Evolutionary conservation across 805 yeast genomes (phyloP).

Genomic region (Candida parachauliodes): DNA sequence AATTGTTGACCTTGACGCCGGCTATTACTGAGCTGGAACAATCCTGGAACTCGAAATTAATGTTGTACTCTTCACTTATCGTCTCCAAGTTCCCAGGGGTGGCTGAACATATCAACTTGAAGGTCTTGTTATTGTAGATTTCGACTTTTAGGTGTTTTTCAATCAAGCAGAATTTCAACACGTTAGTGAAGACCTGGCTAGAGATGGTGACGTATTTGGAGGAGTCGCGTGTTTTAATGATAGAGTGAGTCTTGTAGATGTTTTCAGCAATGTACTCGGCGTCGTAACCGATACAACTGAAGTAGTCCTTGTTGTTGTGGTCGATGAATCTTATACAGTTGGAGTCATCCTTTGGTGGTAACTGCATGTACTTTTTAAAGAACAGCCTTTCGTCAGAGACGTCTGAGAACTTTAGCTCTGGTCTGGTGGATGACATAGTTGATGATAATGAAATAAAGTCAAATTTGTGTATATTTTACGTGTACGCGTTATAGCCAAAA

Average conservation of each 20-base stretch:
- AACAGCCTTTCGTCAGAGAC: slow-evolving; percentile 40
- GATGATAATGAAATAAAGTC: background rate
- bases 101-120: slow-evolving; percentile 58
- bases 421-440: slow-evolving; percentile 14
- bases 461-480: too few relatives aligned
- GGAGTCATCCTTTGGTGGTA: slow-evolving; percentile 47
- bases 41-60: slow-evolving; percentile 50
- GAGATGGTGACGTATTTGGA: slow-evolving; percentile 72
- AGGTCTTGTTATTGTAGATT: slow-evolving; percentile 61
- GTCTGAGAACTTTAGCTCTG: slow-evolving; percentile 35
- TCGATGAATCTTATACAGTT: slow-evolving; percentile 71
- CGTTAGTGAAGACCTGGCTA: slow-evolving; percentile 62
- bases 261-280: slow-evolving; percentile 80
- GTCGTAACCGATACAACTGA: slow-evolving; percentile 67
- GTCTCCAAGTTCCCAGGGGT: slow-evolving; percentile 87
- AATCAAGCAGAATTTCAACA: slow-evolving; percentile 64
- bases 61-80: slow-evolving; percentile 32
- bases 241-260: slow-evolving; percentile 80
- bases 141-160: slow-evolving; percentile 76
- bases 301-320: slow-evolving; percentile 68
- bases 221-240: slow-evolving; percentile 53
- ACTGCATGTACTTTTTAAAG: slow-evolving; percentile 40
- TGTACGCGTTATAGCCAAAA: too few relatives aligned
- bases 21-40: slow-evolving; percentile 40
- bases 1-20: slow-evolving; percentile 30